These are phyloP conservation scores for Candida quercuum DNA, from an alignment of 805 yeast species.

Conservation along the genomic window DNA sequence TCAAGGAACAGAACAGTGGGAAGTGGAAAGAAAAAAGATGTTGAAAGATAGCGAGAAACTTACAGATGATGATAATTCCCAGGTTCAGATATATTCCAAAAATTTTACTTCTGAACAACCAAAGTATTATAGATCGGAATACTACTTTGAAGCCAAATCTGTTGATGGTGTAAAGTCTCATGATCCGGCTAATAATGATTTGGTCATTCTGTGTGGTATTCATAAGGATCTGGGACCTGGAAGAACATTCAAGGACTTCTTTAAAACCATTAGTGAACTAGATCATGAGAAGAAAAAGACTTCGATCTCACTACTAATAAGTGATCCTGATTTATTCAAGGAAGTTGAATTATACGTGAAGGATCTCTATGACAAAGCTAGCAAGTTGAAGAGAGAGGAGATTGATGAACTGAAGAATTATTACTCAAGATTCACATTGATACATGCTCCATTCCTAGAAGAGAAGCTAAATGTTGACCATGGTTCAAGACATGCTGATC, in stretches of 20 bases:
- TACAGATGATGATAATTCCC: too few relatives aligned
- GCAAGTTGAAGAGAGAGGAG: not conserved
- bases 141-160: too few relatives aligned
- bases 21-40: too few relatives aligned
- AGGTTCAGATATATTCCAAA: too few relatives aligned
- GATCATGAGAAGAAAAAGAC: conserved; percentile 7
- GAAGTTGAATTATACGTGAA: conserved; percentile 6
- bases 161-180: too few relatives aligned
- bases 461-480: conserved; percentile 13
- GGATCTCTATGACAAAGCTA: conserved; percentile 2
- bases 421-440: conserved; percentile 21
- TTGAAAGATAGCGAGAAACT: too few relatives aligned
- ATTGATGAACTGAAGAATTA: conserved; percentile 8
- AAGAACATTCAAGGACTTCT: conserved; percentile 11
- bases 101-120: too few relatives aligned
- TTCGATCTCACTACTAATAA: conserved; percentile 14
- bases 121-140: too few relatives aligned
- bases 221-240: conserved; percentile 10
- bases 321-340: conserved; percentile 5
- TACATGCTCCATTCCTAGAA: conserved; percentile 33
- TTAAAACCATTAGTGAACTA: conserved; percentile 6
- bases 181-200: conserved; percentile 10
- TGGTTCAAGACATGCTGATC: conserved; percentile 13
- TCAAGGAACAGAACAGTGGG: too few relatives aligned
- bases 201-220: conserved; percentile 12